Base-by-base conservation (phyloP, 2,329 filamentous ascomycete genomes). In the Magnaporthiopsis poae region DNA sequence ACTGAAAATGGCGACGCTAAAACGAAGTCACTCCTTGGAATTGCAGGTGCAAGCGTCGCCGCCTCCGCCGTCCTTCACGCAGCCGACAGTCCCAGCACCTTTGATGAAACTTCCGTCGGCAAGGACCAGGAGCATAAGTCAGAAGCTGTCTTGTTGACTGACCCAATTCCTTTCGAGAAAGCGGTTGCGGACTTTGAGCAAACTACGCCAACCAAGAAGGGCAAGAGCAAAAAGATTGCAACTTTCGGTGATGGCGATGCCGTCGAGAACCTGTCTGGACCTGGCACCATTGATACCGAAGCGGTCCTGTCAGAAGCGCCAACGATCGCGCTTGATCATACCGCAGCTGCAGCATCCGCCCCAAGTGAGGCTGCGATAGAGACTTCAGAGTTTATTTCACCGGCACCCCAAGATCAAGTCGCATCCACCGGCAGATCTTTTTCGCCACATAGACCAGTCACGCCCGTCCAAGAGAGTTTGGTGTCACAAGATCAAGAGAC, bases 151-250 rank as follows among this genome's bases (percentile, higher is more conserved):
- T 21, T 56, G 3, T 56, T 25, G 7, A 56, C 1, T 25, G 46
- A 56, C n/a, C n/a, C 3, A 11, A 21, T 11, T 25, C 27, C 31
- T 31, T 9, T 25, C 25, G 60, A 61, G 60, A 13, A 61, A 12
- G 31, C 18, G 25, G 12, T 3, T 61, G 60, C 27, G 15, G 60
- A 61, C 25, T 21, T 31, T 11, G 60, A 31, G 13, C 46, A 21
- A 56, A 56, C n/a, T 21, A 56, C 33, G 33, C 33, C 39, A 67
- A 74, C 75, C 35, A 76, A 75, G 71, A 74, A 74, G 65, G 36
- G n/a, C 35, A 62, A 62, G 36, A 60, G 62, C 36, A 63, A 52
- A n/a, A 65, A 13, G 29, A 21, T 3, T 31, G 5, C 39, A 52
- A 13, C 27, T 33, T 8, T 29, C 21, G 46, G n/a, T 18, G 46